phyloP scores from a whole-genome alignment of 768 basidiomycete species.

The Auriscalpium vulgare region DNA sequence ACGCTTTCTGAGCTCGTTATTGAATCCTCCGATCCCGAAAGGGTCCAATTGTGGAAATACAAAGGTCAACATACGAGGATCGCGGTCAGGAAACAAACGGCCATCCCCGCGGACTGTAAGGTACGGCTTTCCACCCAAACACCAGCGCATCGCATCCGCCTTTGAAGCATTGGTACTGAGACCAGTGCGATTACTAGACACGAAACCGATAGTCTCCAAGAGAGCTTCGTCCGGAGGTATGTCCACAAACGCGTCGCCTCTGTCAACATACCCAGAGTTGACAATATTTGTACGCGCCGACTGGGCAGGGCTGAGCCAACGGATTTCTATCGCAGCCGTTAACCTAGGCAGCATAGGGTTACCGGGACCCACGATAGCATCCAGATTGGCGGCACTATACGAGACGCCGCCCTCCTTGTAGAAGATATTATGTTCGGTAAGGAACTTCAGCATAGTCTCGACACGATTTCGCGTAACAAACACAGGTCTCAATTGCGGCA shows the following conservation, averaged over 20 bases:
- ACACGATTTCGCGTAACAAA: neutral
- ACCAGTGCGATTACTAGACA: neutral
- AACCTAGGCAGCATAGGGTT: neutral
- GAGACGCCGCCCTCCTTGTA: neutral
- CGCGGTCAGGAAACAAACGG: neutral
- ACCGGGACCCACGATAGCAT: neutral
- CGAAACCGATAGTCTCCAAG: neutral
- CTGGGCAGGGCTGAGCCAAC: neutral
- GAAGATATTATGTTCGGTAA: neutral
- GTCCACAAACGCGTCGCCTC: neutral
- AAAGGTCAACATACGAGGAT: neutral
- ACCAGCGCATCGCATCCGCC: neutral
- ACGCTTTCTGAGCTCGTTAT: neutral
- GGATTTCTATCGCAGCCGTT: neutral
- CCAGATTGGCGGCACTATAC: neutral
- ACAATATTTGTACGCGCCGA: neutral
- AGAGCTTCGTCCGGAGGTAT: neutral
- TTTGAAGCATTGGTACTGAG: neutral
- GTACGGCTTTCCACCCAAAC: neutral
- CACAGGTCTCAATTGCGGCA: neutral
- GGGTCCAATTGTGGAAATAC: neutral
- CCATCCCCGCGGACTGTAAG: neutral
- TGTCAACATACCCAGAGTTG: neutral
- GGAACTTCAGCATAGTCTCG: neutral
- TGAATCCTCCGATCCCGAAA: neutral